Evolutionary conservation across 305 asterid species (phyloP), one percentile per base, ranked within the genome.

Genomic region (Fraxinus dipetala): DNA sequence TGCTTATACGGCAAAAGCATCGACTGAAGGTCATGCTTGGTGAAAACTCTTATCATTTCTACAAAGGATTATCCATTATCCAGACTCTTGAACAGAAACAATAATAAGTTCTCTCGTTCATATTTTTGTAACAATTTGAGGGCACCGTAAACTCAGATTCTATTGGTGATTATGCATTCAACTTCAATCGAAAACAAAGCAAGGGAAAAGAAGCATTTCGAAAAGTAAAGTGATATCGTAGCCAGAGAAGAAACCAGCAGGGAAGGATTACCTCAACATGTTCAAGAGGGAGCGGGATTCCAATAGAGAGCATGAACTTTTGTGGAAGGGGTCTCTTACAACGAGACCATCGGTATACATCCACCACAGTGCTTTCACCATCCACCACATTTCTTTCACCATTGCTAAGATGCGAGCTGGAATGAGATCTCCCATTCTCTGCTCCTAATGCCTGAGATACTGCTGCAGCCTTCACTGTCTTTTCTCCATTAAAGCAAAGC

Each of bases 401-500:
- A 81, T 85, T 92, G 72, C 85, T 78, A 80, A 83, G 61, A 77
- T 87, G 92, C 3, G 84, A 51, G 85, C 84, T 87, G 87, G 82
- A 76, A 59, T 87, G 91, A 82, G 87, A 84, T 86, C 86, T 94
- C 79, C 93, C 97, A 67, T 74, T 77, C 85, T 93, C 99, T 67
- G 89, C 84, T 77, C 91, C 98, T 36, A 84, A 87, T 28, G 85
- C 84, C 84, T 88, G 91, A 84, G 91, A 72, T 69, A 85, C 79
- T 63, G 88, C 54, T 40, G 89, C 77, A 77, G 89, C 79, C 90
- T 91, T 94, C 11, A 90, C 86, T 78, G 85, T 81, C 90, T 91
- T 96, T 87, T 96, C 98, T 43, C 93, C 98, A 67, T 83, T 83
- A 81, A 90, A 96, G 91, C 93, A 90, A 76, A 96, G 99, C 91